These are phyloP conservation scores for Carex myosuroides DNA, from an alignment of 176 grass and related monocot species.

Conservation along the genomic window DNA sequence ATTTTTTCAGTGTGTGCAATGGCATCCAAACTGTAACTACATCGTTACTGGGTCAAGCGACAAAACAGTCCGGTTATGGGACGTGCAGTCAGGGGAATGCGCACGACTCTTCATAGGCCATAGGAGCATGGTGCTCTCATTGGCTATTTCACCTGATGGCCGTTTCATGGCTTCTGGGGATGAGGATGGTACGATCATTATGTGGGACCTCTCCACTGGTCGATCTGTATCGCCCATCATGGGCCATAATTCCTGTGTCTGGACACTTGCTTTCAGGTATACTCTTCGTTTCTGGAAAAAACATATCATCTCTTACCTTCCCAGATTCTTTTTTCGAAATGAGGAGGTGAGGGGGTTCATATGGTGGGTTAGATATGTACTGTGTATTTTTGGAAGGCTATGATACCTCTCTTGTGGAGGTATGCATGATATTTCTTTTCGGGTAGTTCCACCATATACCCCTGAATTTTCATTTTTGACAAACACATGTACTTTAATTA, in stretches of 20 bases:
- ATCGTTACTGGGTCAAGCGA: constrained; percentile 86
- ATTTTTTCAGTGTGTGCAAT: constrained; percentile 73
- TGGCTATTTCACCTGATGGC: constrained; percentile 94
- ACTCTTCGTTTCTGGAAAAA: not conserved
- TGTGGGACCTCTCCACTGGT: constrained; percentile 90
- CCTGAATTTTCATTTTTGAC: not conserved
- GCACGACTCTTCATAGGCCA: constrained; percentile 94
- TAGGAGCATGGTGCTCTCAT: constrained; percentile 87
- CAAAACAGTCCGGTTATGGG: constrained; percentile 95
- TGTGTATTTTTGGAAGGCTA: not conserved
- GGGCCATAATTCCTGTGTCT: constrained; percentile 83
- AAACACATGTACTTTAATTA: not conserved
- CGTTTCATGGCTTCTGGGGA: constrained; percentile 91
- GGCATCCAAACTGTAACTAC: constrained; percentile 99
- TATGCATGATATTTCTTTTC: not conserved
- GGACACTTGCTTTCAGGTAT: constrained; percentile 95
- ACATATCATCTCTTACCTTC: not conserved
- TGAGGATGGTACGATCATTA: constrained; percentile 92
- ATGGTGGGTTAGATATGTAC: not conserved
- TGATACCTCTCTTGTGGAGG: not conserved
- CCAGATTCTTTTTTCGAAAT: not conserved
- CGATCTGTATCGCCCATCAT: constrained; percentile 66
- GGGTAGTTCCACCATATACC: not conserved
- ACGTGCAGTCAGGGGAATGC: constrained; percentile 86
- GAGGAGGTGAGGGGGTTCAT: not conserved